Base-by-base conservation (phyloP, 2,329 filamentous ascomycete genomes). In the Cercospora brassicicola region DNA sequence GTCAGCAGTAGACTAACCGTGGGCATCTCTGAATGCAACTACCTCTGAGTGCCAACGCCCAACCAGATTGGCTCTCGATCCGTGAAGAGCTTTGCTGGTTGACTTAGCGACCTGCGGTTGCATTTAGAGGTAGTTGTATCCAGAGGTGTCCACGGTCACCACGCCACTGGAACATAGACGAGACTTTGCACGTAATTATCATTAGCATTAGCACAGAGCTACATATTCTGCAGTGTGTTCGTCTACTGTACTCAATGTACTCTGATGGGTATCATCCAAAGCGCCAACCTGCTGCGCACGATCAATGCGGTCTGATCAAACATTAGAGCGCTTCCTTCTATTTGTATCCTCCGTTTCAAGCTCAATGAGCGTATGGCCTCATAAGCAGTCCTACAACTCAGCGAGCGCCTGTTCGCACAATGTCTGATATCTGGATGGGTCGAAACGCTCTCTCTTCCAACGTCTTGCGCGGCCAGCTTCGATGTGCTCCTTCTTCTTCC, bases 381-480 rank as follows among this genome's bases (percentile, higher is more conserved):
- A 28, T 8, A 26, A 42, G 18, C 59, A 26, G 39, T 51, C 39
- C 65, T 59, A 77, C 62, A 79, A 56, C 65, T 79, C 77, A 6
- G 68, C 73, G 62, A 77, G 59, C 9, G 77, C 76, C 48, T 66
- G 65, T 59, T 76, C 76, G 51, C 73, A 74, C 59, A 79, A 59
- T 5, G 66, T 66, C 56, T 60, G 62, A 64, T 77, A 79, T 59
- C 56, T 74, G 39, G 60, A 63, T 4, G 74, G 65, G 13, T 74
- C 68, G 59, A 78, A 79, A 28, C 76, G 70, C 62, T 73, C 67
- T 59, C 68, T 67, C 67, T 60, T 59, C 77, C 76, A 78, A 1
- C 66, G 66, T 56, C 74, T 72, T 53, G 69, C 67, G 31, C 75
- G 72, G 0, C 77, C 76, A 20, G 66, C 71, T 30, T 76, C 67